Evolutionary conservation across 2,329 filamentous ascomycete genomes (phyloP).

Genomic region (Colletotrichum chlorophyti): DNA sequence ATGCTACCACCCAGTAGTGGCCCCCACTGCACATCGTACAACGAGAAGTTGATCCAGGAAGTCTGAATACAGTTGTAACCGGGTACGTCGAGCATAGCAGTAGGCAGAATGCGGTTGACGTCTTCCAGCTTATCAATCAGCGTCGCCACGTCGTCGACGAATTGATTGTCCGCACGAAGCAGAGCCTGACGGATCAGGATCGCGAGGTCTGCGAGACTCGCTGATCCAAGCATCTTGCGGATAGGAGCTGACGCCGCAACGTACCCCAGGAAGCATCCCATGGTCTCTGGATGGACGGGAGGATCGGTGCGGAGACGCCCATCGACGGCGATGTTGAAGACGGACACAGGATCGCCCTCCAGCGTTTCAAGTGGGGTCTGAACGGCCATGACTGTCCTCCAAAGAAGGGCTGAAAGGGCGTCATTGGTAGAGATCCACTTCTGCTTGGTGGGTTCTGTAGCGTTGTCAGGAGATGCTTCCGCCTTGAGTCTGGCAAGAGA

Average conservation of each 20-base stretch:
- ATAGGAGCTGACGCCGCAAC: constrained; percentile 36
- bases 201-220: constrained; percentile 41
- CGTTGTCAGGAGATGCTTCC: constrained; percentile 38
- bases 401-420: constrained; percentile 20
- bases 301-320: constrained; percentile 42
- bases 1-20: constrained; percentile 35
- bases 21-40: constrained; percentile 43
- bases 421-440: constrained; percentile 38
- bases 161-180: constrained; percentile 38
- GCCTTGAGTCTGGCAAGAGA: constrained; percentile 37
- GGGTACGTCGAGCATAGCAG: constrained; percentile 43
- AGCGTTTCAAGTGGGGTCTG: constrained; percentile 15
- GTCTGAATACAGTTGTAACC: constrained; percentile 42
- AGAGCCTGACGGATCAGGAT: constrained; percentile 41
- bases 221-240: constrained; percentile 36
- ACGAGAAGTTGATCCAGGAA: constrained; percentile 40
- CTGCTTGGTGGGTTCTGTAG: constrained; percentile 29
- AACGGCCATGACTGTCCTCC: constrained; percentile 26
- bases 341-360: constrained; percentile 38
- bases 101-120: constrained; percentile 38
- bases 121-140: constrained; percentile 40
- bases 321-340: constrained; percentile 46
- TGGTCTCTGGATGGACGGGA: constrained; percentile 40
- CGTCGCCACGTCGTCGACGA: constrained; percentile 37
- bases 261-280: constrained; percentile 48